phyloP scores from a whole-genome alignment of 73 alveolate genomes.

The Tetrahymena malaccensis region DNA sequence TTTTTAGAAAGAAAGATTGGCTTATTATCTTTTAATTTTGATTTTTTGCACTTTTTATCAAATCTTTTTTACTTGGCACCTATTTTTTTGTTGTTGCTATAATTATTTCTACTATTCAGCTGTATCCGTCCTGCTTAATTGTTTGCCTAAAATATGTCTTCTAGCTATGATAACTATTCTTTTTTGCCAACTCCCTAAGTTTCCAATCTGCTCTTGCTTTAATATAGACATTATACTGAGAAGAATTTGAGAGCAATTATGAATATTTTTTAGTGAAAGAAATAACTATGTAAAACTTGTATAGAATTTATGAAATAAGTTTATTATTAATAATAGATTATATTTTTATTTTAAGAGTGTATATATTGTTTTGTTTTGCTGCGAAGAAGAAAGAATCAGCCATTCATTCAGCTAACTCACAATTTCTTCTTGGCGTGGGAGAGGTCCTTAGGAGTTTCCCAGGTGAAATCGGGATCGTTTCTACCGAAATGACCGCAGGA shows the following conservation, averaged over 20 bases:
- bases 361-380: background rate
- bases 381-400: background rate
- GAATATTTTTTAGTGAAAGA: background rate
- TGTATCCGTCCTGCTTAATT: background rate
- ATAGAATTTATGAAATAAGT: background rate
- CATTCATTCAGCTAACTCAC: background rate
- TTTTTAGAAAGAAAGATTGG: background rate
- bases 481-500: constrained; percentile 91
- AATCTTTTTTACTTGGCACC: background rate
- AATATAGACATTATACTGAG: background rate
- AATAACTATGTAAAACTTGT: background rate
- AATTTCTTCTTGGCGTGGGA: background rate
- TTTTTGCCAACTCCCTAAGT: background rate
- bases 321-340: background rate
- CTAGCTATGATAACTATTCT: background rate
- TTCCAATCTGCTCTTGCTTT: background rate
- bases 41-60: background rate
- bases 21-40: background rate
- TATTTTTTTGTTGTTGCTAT: background rate
- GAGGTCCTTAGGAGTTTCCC: constrained; percentile 61
- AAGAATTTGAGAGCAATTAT: background rate
- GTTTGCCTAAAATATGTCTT: background rate
- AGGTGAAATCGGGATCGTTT: constrained; percentile 56
- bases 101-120: background rate
- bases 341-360: background rate